A percentile compares a stretch with the other conserved stretches of the same genome.
Conservation (phyloP, 2,329 filamentous ascomycete species). For the Cladobotryum mycophilum region DNA sequence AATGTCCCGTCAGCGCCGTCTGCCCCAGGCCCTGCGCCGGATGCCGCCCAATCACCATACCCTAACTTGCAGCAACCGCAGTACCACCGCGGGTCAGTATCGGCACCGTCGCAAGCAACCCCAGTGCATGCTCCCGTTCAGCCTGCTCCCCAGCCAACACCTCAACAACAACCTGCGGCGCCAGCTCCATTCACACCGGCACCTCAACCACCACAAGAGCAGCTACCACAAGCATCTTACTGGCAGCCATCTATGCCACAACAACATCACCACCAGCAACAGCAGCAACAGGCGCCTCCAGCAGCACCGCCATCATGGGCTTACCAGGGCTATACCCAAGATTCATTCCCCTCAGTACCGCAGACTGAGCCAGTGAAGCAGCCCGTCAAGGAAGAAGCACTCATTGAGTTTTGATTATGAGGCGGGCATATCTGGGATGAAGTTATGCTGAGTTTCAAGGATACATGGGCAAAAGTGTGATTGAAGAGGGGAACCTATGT, state of each 20-base stretch:
- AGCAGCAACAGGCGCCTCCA: conserved; percentile 25
- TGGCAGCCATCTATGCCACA: conserved; percentile 25
- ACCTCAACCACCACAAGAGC: conserved; percentile 7
- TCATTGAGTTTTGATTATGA: conserved; percentile 63
- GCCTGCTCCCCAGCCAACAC: conserved; percentile 18
- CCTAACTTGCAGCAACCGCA: conserved; percentile 44
- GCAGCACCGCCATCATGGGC: conserved; percentile 36
- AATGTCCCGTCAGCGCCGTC: conserved; percentile 26
- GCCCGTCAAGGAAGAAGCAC: conserved; percentile 63
- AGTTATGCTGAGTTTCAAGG: conserved; percentile 1
- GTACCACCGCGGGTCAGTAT: conserved; percentile 38
- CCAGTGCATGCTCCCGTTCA: conserved; percentile 24
- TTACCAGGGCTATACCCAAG: conserved; percentile 49
- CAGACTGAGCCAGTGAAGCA: conserved; percentile 35
- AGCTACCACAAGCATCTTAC: conserved; percentile 11
- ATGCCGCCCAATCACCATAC: conserved; percentile 44
- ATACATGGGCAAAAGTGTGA: conserved; percentile 1
- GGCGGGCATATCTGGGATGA: neutral
- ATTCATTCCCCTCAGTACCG: conserved; percentile 58
- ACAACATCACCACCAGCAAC: conserved; percentile 25
- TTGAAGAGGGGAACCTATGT: neutral
- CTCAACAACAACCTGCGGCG: conserved; percentile 14
- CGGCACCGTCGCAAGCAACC: conserved; percentile 26
- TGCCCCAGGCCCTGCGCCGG: conserved; percentile 33
- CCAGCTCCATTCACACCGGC: conserved; percentile 3